Percentiles rank a stretch among this genome's conserved stretches.
Conservation (phyloP, 2,329 filamentous ascomycete species). For the Trichoderma gracile region DNA sequence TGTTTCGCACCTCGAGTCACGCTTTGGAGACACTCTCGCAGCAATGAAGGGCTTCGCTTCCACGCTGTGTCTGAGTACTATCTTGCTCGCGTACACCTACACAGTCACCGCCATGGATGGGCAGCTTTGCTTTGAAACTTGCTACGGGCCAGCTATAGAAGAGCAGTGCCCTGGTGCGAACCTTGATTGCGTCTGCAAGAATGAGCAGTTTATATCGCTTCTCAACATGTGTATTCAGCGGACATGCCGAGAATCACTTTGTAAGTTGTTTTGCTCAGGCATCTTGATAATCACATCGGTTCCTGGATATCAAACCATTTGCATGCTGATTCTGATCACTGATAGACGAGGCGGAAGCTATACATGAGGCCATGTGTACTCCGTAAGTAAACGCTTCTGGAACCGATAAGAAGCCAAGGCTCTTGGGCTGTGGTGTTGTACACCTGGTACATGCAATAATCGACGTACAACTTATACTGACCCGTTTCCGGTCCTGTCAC, state of each 20-base stretch:
- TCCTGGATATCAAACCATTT: neutral
- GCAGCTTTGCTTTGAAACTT: conserved; percentile 13
- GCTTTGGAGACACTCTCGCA: neutral
- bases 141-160: conserved; percentile 13
- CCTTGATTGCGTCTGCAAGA: conserved; percentile 16
- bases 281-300: no score
- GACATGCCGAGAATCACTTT: conserved; percentile 18
- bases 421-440: neutral
- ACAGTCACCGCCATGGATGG: conserved; percentile 14
- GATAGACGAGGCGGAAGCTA: conserved; percentile 12
- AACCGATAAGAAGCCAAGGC: neutral
- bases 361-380: neutral
- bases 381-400: neutral
- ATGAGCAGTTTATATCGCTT: conserved; percentile 12
- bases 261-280: neutral
- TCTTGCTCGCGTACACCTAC: conserved; percentile 3
- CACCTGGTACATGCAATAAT: no score
- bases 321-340: neutral
- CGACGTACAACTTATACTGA: no score
- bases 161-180: conserved; percentile 14
- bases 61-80: conserved; percentile 1
- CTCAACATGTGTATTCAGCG: conserved; percentile 22
- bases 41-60: conserved; percentile 14
- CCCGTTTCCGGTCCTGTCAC: no score
- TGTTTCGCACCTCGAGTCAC: neutral